These are phyloP conservation scores for Boechera divaricarpa DNA, from an alignment of 345 rosid genomes.

Conservation along the genomic window DNA sequence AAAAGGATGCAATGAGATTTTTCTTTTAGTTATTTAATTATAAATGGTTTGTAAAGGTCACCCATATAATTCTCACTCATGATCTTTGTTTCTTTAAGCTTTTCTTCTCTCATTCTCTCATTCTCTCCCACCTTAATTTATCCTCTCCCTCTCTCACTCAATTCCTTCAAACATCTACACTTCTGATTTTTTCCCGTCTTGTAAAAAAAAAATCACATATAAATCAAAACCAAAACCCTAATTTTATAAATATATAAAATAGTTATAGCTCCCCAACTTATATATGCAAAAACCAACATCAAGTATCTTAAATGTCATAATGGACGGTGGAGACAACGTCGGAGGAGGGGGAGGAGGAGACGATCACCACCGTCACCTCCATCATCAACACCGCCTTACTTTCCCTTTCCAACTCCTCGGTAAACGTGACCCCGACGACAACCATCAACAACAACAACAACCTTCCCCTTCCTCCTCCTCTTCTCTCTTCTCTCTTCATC, in stretches of 20 bases:
- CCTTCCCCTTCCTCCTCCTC: slow-evolving; percentile 62
- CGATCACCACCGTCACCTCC: slow-evolving; percentile 66
- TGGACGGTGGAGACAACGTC: slow-evolving; percentile 56
- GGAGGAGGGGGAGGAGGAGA: slow-evolving; percentile 53
- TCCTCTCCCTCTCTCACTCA: slow-evolving; percentile 38
- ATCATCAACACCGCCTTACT: slow-evolving; percentile 59
- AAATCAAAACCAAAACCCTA: slow-evolving; percentile 53
- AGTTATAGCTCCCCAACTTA: slow-evolving; percentile 25
- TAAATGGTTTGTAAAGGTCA: slow-evolving; percentile 38
- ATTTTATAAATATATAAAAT: slow-evolving; percentile 37
- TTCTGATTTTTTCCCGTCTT: slow-evolving; percentile 7
- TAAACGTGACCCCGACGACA: slow-evolving; percentile 71
- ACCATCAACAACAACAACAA: slow-evolving; percentile 42
- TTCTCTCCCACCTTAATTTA: slow-evolving; percentile 26
- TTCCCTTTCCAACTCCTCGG: slow-evolving; percentile 89
- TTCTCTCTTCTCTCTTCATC: slow-evolving; percentile 56
- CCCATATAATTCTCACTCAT: slow-evolving; percentile 91
- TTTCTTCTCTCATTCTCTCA: slow-evolving; percentile 39
- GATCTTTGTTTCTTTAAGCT: slow-evolving; percentile 81
- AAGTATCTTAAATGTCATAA: slow-evolving; percentile 37
- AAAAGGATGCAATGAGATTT: slow-evolving; percentile 20
- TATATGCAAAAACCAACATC: slow-evolving; percentile 42
- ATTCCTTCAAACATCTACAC: slow-evolving; percentile 29
- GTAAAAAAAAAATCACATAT: neutral
- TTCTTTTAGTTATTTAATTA: neutral